Percentiles rank a stretch among this genome's conserved stretches.
Conservation (phyloP, 306 rosid genomes). For the Citrullus amarus region DNA sequence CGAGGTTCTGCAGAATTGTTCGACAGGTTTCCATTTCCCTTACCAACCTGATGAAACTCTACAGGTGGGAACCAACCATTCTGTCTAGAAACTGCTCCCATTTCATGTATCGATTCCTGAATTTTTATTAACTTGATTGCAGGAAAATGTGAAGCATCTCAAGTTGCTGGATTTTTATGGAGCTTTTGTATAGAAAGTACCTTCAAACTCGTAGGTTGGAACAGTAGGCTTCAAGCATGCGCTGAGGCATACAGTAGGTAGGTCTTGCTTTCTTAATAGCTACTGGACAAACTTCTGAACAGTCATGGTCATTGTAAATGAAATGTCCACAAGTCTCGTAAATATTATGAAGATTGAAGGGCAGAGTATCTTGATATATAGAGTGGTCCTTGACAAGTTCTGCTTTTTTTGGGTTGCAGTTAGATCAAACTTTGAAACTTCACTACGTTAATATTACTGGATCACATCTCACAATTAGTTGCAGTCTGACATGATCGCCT, state of each 20-base stretch:
- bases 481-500: background rate
- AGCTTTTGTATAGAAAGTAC: constrained; percentile 25
- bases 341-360: background rate
- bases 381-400: background rate
- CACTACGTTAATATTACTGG: background rate
- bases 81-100: background rate
- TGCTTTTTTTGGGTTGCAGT: background rate
- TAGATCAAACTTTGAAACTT: background rate
- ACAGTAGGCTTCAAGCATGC: background rate
- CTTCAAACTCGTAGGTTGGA: background rate
- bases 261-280: background rate
- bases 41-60: constrained; percentile 24
- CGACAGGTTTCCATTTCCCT: constrained; percentile 74
- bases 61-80: constrained; percentile 32
- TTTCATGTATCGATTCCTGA: background rate
- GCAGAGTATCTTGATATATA: background rate
- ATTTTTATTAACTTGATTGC: constrained; percentile 14
- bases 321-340: background rate
- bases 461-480: background rate
- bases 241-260: background rate
- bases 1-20: constrained; percentile 65
- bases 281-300: background rate
- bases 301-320: background rate
- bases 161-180: constrained; percentile 68
- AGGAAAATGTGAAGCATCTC: constrained; percentile 66